Evolutionary conservation across 495 filamentous ascomycete species (phyloP), one percentile per base, ranked within the genome.

Genomic region (Filosporella fistucella): DNA sequence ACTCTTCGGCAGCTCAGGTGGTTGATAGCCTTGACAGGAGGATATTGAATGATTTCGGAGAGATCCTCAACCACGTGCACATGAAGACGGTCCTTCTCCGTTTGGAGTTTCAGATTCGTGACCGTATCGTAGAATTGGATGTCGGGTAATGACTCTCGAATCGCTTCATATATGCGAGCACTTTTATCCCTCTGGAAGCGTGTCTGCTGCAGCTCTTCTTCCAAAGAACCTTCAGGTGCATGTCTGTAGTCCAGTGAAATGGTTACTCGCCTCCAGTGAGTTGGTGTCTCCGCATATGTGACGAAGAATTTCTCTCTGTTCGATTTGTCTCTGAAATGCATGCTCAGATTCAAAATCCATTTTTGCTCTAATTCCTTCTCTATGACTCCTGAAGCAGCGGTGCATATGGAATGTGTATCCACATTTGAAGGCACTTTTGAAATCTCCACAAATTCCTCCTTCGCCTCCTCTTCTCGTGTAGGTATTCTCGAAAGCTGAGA

Each of bases 61-160:
- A 89, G 78, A 64, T 98, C 93, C 63, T 97, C 93, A n/a, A 91
- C 94, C 37, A 98, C 93, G 63, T 97, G 93, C 17, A 98, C 90
- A 66, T 98, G 93, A 39, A 98, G 71, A 38, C 89, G 80, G 21
- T 89, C 89, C 35, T 95, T 88, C 30, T 78, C 83, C 1, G 93
- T 98, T 63, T 96, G 82, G 13, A 98, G 72, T 63, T 96, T 97
- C 36, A 98, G 75, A 59, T 98, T 98, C 16, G 94, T 98, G 24
- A 96, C 93, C 5, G 88, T 94, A 50, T 89, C 77, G 65, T 94
- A 97, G 63, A 95, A 98, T 57, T 95, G 86, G 34, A 98, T 96
- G 42, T 93, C 89, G 3, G 76, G 72, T 12, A 98, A 76, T 13
- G 89, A 95, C 46, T 95, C 89, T 21, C 90, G 88, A 56, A 98